Conservation (phyloP, 108 stramenopile species). For the Nitzschia sp. region DNA sequence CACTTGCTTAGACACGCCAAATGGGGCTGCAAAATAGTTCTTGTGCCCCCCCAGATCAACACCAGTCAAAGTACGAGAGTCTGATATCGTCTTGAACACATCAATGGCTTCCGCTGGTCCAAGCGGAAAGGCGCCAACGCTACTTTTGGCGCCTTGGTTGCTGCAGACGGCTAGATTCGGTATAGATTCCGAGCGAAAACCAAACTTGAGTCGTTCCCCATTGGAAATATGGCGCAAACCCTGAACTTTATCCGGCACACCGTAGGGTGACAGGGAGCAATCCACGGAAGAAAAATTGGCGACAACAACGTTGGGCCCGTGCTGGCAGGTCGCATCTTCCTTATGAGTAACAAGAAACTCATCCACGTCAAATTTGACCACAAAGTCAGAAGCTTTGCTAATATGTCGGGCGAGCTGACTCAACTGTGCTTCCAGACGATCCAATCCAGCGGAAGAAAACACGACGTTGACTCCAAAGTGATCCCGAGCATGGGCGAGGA, state of each 20-base stretch:
- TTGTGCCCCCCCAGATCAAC: constrained; percentile 19
- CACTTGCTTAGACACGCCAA: neutral
- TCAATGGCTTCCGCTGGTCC: neutral
- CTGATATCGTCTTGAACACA: neutral
- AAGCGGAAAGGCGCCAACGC: neutral
- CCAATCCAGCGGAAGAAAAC: constrained; percentile 9
- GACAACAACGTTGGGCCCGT: neutral
- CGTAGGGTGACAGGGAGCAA: neutral
- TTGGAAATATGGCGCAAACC: neutral
- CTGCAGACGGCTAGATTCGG: neutral
- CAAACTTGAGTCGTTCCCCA: neutral
- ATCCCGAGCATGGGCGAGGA: constrained; percentile 11
- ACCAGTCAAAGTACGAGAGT: constrained; percentile 1
- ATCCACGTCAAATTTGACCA: constrained; percentile 24
- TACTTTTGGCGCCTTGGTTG: neutral
- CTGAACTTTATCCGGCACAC: neutral
- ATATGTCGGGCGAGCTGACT: constrained; percentile 3
- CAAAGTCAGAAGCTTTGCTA: constrained; percentile 13
- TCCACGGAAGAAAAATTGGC: neutral
- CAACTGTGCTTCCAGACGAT: neutral
- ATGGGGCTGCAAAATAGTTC: neutral
- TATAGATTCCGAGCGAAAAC: neutral
- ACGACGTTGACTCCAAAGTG: constrained; percentile 20
- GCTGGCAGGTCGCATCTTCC: neutral
- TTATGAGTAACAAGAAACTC: constrained; percentile 18